Evolutionary conservation across 208 protist species (phyloP), one percentile per base, ranked within the genome.

Genomic region (Trypanosoma rangeli): DNA sequence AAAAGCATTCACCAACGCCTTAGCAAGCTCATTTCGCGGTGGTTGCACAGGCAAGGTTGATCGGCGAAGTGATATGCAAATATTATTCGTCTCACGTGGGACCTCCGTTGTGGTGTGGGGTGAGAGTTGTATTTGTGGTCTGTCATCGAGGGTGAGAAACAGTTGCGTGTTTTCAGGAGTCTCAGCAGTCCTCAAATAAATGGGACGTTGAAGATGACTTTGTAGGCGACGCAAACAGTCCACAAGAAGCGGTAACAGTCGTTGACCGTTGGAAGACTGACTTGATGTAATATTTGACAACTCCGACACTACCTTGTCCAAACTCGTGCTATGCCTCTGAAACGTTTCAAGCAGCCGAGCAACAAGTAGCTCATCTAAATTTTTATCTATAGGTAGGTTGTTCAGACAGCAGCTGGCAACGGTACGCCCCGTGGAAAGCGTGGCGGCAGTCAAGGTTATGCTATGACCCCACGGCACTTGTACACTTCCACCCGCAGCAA

Each of bases 331-430:
- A 68, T 80, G 70, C 15, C 84, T 84, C 74, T 92, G 79, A 42
- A 92, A 77, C 26, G 74, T 78, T 54, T 94, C 89, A n/a, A 92
- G 57, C 18, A 92, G 53, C 16, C 84, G 78, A 18, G 82, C 78
- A 35, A 92, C 70, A 42, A 94, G 59, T 28, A 82, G 49, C 35
- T 70, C 74, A 67, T 93, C 84, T n/a, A 66, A 68, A 37, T 78
- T 76, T 28, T 65, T 63, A 18, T 76, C 50, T 5, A 28, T 9
- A 42, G 53, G 55, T n/a, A 54, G 53, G 60, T 79, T 72, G 29
- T 87, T 79, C 64, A 87, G 73, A 20, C 79, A 76, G 24, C 79
- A 85, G 20, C 76, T 54, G 15, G 80, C 83, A 13, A 80, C 79
- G 26, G 68, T 60, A 33, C 75, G 76, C 13, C 84, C 76, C 15